Base-by-base conservation (phyloP, 2,329 filamentous ascomycete species). In the Alternaria dauci region DNA sequence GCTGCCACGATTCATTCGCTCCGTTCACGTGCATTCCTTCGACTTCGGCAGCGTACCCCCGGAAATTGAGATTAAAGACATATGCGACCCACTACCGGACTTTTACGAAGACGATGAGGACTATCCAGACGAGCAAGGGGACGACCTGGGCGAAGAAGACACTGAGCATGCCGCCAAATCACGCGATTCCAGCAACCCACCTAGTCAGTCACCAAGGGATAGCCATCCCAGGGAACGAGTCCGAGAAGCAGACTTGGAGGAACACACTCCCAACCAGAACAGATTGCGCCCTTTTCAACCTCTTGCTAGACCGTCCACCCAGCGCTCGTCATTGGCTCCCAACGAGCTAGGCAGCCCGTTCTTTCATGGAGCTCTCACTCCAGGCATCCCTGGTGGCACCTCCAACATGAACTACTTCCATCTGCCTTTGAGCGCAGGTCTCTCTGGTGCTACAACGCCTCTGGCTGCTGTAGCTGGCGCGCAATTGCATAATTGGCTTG, bases 1-100 rank as follows among this genome's bases (percentile, higher is more conserved):
- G 26, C 86, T 99, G 47, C 95, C 95, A 60, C 91, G 93, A 73
- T 97, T 99, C 85, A 97, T 99, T 80, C 94, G 95, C 75, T 95
- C 93, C 26, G 95, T 99, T 71, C 91, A 93, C 55, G 94, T 97
- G 41, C 94, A 97, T 77, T 90, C 92, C 62, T 99, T 99, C 80
- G 90, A 94, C 66, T 97, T 99, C 77, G 95, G 95, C 48, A 88
- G 84, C 28, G 88, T 94, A 51, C 85, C 91, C 39, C 95, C 95
- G 2, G 87, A 91, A 69, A 87, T 99, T 42, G 93, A 96, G 75
- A 89, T 99, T 72, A 98, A 97, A 80, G 95, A 98, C 78, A 94
- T 99, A 62, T 96, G 94, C 70, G 94, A 99, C 76, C 95, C 95
- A 2, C 86, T 98, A 59, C 90, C 93, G 0, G 95, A 99, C 73